Evolutionary conservation across 306 rosid genomes (phyloP).

Genomic region (Vicia faba): DNA sequence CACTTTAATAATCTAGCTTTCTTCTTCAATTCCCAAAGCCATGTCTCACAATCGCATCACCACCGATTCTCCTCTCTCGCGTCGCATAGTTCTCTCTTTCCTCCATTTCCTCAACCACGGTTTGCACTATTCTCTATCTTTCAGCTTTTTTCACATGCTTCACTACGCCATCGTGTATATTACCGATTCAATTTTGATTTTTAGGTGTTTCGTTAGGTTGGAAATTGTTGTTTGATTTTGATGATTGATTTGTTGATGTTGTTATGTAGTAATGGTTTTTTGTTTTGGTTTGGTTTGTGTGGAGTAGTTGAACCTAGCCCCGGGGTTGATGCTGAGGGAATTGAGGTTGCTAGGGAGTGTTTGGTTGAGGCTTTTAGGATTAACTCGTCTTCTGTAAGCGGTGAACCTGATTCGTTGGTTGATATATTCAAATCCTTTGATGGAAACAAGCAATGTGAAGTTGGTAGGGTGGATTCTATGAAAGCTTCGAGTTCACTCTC

Average conservation of each 20-base stretch:
- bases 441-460: conserved; percentile 43
- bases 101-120: conserved; percentile 71
- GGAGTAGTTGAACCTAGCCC: conserved; percentile 71
- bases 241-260: too few species aligned
- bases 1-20: conserved; percentile 19
- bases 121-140: conserved; percentile 2
- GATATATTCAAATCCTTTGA: conserved; percentile 67
- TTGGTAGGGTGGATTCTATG: conserved; percentile 34
- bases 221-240: neutral
- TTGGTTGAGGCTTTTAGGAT: conserved; percentile 70
- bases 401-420: conserved; percentile 53
- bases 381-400: conserved; percentile 40
- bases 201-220: conserved; percentile 20
- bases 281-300: conserved; percentile 20
- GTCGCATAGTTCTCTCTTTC: conserved; percentile 82
- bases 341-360: conserved; percentile 86
- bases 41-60: conserved; percentile 48
- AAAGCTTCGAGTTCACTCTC: conserved; percentile 51
- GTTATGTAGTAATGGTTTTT: neutral
- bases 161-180: too few species aligned
- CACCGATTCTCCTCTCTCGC: conserved; percentile 74
- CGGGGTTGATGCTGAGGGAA: conserved; percentile 71
- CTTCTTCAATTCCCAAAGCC: conserved; percentile 9
- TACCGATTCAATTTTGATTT: neutral
- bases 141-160: too few species aligned